These are phyloP conservation scores for Lomentospora prolificans DNA, from an alignment of 2,329 filamentous ascomycete species.

Conservation along the genomic window DNA sequence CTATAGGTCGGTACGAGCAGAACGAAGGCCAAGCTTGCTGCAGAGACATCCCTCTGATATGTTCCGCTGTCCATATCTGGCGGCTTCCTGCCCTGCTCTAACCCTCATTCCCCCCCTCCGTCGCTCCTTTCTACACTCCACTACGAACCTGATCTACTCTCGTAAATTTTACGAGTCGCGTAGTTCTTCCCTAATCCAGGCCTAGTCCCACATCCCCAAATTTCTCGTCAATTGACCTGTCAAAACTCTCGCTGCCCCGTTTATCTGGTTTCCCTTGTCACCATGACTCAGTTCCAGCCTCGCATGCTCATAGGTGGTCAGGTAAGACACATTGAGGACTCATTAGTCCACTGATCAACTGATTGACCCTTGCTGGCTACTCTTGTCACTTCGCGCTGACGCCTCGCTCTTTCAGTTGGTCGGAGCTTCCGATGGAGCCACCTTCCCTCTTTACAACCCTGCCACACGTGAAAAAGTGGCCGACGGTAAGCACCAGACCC, in stretches of 20 bases:
- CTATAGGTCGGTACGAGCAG: too few relatives aligned
- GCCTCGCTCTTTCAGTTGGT: neutral
- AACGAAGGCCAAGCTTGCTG: too few relatives aligned
- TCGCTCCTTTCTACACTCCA: neutral
- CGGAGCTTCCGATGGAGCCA: conserved; percentile 11
- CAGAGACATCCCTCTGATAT: too few relatives aligned
- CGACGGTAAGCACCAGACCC: conserved; percentile 16
- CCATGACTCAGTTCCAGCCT: conserved; percentile 6
- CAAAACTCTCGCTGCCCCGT: too few relatives aligned
- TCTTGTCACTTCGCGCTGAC: neutral
- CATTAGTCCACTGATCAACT: too few relatives aligned
- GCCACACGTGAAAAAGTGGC: conserved; percentile 15
- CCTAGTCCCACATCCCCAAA: neutral
- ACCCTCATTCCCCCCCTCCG: neutral
- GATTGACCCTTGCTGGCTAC: neutral
- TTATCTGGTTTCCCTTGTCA: neutral
- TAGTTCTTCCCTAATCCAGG: neutral
- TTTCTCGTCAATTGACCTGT: too few relatives aligned
- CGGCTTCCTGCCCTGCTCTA: neutral
- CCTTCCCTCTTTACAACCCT: conserved; percentile 16
- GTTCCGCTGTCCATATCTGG: too few relatives aligned
- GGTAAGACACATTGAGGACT: conserved; percentile 7
- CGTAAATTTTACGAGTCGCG: neutral
- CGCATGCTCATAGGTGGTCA: conserved; percentile 9
- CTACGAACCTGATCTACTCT: neutral